phyloP scores from a whole-genome alignment of 2,329 filamentous ascomycete genomes.

The Tetracladium maxilliforme region DNA sequence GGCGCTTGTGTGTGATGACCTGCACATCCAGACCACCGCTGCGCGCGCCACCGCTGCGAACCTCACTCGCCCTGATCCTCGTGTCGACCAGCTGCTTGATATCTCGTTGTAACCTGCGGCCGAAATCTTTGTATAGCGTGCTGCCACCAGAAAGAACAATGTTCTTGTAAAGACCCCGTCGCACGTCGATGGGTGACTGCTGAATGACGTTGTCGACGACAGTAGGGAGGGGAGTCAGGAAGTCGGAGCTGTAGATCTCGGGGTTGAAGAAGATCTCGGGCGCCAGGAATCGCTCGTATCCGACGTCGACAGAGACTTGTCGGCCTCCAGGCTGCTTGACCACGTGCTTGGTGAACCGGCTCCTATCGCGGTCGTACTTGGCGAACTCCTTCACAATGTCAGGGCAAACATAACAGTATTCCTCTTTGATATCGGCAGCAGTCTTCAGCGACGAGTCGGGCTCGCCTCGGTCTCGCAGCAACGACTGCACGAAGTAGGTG shows the following conservation, averaged over 20 bases:
- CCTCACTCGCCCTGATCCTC: constrained; percentile 83
- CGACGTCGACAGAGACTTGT: constrained; percentile 76
- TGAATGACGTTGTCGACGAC: constrained; percentile 97
- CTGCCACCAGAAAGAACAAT: constrained; percentile 96
- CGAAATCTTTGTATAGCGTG: constrained; percentile 97
- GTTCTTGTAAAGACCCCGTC: constrained; percentile 97
- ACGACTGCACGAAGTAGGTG: constrained; percentile 94
- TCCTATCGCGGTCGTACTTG: constrained; percentile 84
- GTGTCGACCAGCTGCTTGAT: constrained; percentile 93
- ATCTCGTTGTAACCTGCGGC: constrained; percentile 85
- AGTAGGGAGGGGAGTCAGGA: constrained; percentile 83
- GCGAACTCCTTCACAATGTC: constrained; percentile 98
- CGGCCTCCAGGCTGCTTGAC: constrained; percentile 78
- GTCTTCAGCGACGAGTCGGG: constrained; percentile 95
- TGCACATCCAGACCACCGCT: constrained; percentile 92
- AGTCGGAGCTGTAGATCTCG: constrained; percentile 98
- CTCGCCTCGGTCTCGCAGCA: constrained; percentile 91
- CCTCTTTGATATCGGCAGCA: constrained; percentile 95
- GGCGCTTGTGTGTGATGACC: constrained; percentile 93
- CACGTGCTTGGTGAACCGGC: constrained; percentile 79
- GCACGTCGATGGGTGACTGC: constrained; percentile 92
- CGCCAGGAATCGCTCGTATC: constrained; percentile 94
- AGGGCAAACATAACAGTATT: constrained; percentile 95
- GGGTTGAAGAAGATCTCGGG: constrained; percentile 99
- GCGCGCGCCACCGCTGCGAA: constrained; percentile 78